Percentiles rank a stretch among this genome's conserved stretches.
Conservation (phyloP, 2,329 filamentous ascomycete genomes). For the Pseudogymnoascus sp. region DNA sequence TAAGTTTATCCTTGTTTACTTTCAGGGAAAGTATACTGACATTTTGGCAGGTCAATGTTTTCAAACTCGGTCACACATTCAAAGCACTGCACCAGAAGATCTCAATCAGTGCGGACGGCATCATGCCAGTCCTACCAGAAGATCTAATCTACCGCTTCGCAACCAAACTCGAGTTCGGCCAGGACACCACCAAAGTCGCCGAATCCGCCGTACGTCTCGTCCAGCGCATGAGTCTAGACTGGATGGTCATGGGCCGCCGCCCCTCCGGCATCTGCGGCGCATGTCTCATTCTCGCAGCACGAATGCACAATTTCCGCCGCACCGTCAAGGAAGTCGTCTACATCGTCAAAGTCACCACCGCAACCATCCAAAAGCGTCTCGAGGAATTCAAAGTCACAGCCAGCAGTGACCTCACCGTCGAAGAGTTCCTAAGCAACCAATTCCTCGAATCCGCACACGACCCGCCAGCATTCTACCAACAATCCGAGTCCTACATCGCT, state of each 20-base stretch:
- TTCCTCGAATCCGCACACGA: conserved; percentile 68
- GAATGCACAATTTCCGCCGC: conserved; percentile 96
- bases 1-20: conserved; percentile 22
- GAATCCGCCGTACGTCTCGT: conserved; percentile 82
- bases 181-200: conserved; percentile 73
- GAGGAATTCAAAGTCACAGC: conserved; percentile 87
- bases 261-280: conserved; percentile 92
- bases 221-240: conserved; percentile 89
- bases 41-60: conserved; percentile 67
- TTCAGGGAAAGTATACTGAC: conserved; percentile 19
- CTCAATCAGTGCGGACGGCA: conserved; percentile 57
- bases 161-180: conserved; percentile 81
- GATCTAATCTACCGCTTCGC: conserved; percentile 89
- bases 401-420: conserved; percentile 75
- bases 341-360: conserved; percentile 90
- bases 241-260: conserved; percentile 91
- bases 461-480: conserved; percentile 73
- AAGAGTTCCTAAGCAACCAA: conserved; percentile 69
- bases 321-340: conserved; percentile 95
- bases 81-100: conserved; percentile 70
- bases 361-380: conserved; percentile 84
- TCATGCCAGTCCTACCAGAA: conserved; percentile 71
- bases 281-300: conserved; percentile 85
- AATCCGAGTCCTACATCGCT: conserved; percentile 50
- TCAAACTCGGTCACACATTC: conserved; percentile 82